These are phyloP conservation scores for Brassica rapa DNA, from an alignment of 345 rosid species.

Conservation along the genomic window DNA sequence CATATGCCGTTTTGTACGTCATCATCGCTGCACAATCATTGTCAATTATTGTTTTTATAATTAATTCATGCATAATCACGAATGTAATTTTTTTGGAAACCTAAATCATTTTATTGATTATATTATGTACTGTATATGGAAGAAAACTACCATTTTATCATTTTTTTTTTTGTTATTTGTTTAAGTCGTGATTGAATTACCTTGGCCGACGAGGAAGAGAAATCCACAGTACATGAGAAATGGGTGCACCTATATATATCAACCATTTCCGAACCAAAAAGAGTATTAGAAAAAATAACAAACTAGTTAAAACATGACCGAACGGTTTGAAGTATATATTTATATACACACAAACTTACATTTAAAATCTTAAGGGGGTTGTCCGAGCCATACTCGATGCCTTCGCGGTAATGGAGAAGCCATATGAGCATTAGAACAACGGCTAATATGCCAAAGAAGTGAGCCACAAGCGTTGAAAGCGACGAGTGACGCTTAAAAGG, in stretches of 20 bases:
- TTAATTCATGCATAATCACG: background rate
- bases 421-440: constrained; percentile 78
- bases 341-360: constrained; percentile 43
- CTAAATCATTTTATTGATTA: background rate
- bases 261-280: constrained; percentile 13
- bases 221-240: constrained; percentile 87
- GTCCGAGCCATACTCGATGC: constrained; percentile 69
- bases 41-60: background rate
- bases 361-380: constrained; percentile 62
- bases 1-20: constrained; percentile 66
- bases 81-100: background rate
- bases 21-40: constrained; percentile 62
- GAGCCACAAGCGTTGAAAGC: constrained; percentile 57
- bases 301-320: background rate
- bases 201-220: constrained; percentile 71
- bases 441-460: constrained; percentile 63
- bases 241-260: constrained; percentile 67
- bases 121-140: background rate
- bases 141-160: background rate
- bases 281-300: background rate
- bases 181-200: constrained; percentile 36
- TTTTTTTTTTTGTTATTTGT: background rate
- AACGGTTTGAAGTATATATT: background rate
- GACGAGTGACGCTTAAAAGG: constrained; percentile 45
- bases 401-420: constrained; percentile 82